Base-by-base conservation (phyloP, 2,329 filamentous ascomycete genomes). In the Zasmidium citrigriseum region DNA sequence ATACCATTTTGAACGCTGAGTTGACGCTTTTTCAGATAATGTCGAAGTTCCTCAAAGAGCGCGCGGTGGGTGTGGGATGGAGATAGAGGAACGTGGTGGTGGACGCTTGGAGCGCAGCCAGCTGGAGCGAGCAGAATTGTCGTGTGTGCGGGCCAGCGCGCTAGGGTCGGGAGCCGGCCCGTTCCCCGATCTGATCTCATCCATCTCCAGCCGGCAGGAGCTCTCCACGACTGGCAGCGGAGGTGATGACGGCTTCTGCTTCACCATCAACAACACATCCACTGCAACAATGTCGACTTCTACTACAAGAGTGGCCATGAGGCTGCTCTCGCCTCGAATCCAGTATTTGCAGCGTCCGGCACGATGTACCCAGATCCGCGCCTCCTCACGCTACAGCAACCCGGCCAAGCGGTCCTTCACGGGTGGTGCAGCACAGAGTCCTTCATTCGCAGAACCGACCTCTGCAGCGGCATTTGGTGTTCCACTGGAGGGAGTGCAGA, bases 351-450 rank as follows among this genome's bases (percentile, higher is more conserved):
- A 64, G 48, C 65, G 59, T 22, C 58, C 60, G 11, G 59, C 53
- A 21, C 45, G 56, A 55, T 64, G 56, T 55, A 52, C 51, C 4
- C 67, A 71, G 48, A 63, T 68, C 45, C 65, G 69, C 52, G 61
- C 63, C 24, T 71, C 72, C 9, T 67, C 67, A n/a, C 64, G 72
- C 38, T 74, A 74, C 62, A 73, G 71, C 64, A 69, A 71, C 51
- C 70, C 72, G 14, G 47, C 65, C 34, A 69, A 65, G 52, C 68
- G 71, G 22, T 54, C 58, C 44, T 63, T 67, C 41, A 54, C 68
- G n/a, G 62, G 67, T 24, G 61, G 65, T 14, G 57, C 60, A 14
- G 50, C 64, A 11, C 61, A 61, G 41, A 54, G 58, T 50, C 64
- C 62, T 2, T 67, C 63, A 11, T 69, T 70, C 51, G 55, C 64